These are phyloP conservation scores for Lentinula aciculospora DNA, from an alignment of 768 basidiomycete species.

Conservation along the genomic window DNA sequence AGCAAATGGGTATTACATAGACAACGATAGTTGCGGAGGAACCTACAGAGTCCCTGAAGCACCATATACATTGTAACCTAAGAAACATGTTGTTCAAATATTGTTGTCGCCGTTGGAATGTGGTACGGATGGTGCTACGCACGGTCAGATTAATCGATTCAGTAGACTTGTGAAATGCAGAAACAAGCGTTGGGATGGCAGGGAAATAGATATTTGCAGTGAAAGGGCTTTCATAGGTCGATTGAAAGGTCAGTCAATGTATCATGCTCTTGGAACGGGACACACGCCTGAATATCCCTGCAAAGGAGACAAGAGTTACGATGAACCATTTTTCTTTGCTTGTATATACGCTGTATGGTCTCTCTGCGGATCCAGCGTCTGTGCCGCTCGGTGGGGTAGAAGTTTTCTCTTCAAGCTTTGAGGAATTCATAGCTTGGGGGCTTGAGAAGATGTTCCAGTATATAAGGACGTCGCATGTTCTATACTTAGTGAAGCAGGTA, in stretches of 20 bases:
- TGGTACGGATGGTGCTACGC: constrained; percentile 18
- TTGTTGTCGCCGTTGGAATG: constrained; percentile 22
- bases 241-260: neutral
- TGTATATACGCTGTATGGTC: constrained; percentile 45
- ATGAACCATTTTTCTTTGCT: constrained; percentile 63
- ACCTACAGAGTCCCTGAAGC: constrained; percentile 56
- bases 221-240: constrained; percentile 51
- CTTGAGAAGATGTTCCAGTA: neutral
- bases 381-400: neutral
- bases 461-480: neutral
- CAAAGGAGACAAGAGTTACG: constrained; percentile 50
- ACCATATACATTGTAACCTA: constrained; percentile 69
- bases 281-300: constrained; percentile 59
- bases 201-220: constrained; percentile 79
- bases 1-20: neutral
- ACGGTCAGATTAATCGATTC: constrained; percentile 79
- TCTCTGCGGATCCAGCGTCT: neutral
- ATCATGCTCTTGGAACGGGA: neutral
- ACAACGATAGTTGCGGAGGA: neutral
- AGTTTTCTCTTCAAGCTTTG: neutral
- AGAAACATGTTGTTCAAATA: neutral
- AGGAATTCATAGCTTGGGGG: neutral
- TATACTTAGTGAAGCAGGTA: neutral
- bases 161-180: constrained; percentile 56
- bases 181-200: constrained; percentile 63